Evolutionary conservation across 345 rosid genomes (phyloP).

Genomic region (Nasturtium officinale): DNA sequence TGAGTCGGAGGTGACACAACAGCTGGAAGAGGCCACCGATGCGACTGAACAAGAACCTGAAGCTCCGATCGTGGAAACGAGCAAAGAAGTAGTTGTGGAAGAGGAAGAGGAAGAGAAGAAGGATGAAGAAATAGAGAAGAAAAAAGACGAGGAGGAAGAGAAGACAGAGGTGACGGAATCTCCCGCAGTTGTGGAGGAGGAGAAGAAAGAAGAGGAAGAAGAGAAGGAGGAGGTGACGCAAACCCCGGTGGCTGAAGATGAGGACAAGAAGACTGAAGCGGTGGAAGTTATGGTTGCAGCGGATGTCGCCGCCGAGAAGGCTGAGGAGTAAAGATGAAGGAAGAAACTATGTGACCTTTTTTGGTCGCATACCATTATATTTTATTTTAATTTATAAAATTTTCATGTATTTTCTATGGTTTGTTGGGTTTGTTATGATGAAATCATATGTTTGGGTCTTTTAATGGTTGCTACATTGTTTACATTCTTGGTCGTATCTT

Average conservation of each 20-base stretch:
- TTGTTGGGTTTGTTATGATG: constrained; percentile 17
- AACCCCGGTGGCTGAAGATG: constrained; percentile 24
- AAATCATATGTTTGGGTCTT: constrained; percentile 22
- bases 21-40: constrained; percentile 17
- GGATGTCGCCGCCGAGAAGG: constrained; percentile 32
- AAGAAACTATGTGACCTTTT: constrained; percentile 16
- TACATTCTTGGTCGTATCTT: neutral
- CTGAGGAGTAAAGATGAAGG: constrained; percentile 27
- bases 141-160: constrained; percentile 18
- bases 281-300: constrained; percentile 15
- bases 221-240: constrained; percentile 15
- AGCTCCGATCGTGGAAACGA: constrained; percentile 31
- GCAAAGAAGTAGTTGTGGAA: constrained; percentile 35
- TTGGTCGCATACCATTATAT: constrained; percentile 19
- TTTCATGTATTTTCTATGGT: constrained; percentile 7
- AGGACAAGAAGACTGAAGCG: constrained; percentile 25
- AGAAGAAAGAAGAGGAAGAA: neutral
- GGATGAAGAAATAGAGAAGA: constrained; percentile 28
- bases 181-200: constrained; percentile 31
- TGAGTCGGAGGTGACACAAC: constrained; percentile 25
- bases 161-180: constrained; percentile 31
- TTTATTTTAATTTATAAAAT: constrained; percentile 1
- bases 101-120: constrained; percentile 29
- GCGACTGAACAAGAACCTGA: constrained; percentile 30
- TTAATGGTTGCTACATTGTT: constrained; percentile 9